Evolutionary conservation across 805 yeast species (phyloP).

Genomic region (Myxozyma vanderwaltii): DNA sequence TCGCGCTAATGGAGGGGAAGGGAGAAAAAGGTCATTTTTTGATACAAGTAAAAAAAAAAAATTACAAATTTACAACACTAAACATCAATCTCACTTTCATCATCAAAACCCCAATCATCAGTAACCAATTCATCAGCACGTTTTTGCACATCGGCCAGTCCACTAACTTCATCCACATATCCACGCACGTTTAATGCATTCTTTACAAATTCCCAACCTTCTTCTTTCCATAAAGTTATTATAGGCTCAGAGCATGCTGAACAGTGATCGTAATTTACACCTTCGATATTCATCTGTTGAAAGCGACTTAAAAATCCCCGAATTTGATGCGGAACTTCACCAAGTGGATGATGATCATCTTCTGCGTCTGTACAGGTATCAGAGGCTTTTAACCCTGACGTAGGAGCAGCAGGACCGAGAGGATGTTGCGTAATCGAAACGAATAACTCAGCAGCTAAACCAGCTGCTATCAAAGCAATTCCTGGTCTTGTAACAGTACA

Average conservation of each 20-base stretch:
- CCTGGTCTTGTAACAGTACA: conserved; percentile 99
- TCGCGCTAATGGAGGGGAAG: too few relatives aligned
- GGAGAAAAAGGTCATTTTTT: too few relatives aligned
- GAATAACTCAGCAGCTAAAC: conserved; percentile 81
- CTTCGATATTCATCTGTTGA: conserved; percentile 61
- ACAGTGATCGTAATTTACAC: conserved; percentile 76
- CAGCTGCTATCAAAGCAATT: conserved; percentile 82
- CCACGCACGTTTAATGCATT: conserved; percentile 65
- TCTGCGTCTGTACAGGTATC: conserved; percentile 27
- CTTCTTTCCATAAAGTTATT: conserved; percentile 50
- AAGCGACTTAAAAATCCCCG: conserved; percentile 80
- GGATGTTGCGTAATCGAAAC: conserved; percentile 75
- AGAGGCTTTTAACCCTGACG: conserved; percentile 8
- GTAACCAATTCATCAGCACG: conserved; percentile 58
- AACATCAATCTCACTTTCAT: conserved; percentile 10
- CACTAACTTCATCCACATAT: conserved; percentile 76
- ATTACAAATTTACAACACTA: neutral
- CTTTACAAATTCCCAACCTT: conserved; percentile 82
- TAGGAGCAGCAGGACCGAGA: conserved; percentile 49
- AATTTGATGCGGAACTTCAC: conserved; percentile 83
- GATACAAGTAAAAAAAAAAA: neutral
- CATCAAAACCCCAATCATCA: conserved; percentile 34
- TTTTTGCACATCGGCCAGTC: conserved; percentile 70
- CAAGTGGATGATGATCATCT: conserved; percentile 53
- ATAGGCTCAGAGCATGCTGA: conserved; percentile 80